Evolutionary conservation across 2,329 filamentous ascomycete species (phyloP).

Genomic region (Diaporthe aspalathi): DNA sequence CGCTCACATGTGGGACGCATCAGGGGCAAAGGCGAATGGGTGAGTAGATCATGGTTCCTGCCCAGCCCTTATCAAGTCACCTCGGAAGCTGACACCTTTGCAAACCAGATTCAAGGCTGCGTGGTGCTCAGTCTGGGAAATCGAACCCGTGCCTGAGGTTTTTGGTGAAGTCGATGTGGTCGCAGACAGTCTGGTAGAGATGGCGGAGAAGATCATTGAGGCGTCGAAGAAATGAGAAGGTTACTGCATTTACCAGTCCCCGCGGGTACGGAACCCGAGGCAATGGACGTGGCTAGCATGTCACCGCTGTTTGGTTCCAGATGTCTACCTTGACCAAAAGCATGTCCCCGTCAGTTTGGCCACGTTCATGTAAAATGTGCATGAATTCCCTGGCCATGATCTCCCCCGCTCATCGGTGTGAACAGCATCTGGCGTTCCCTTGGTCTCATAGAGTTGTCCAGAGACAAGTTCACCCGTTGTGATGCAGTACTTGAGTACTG

Average conservation of each 20-base stretch:
- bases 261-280: neutral
- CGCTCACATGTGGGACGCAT: constrained; percentile 70
- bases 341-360: neutral
- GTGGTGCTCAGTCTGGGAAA: constrained; percentile 64
- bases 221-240: constrained; percentile 37
- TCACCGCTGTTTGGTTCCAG: neutral
- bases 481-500: neutral
- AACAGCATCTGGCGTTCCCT: too few species aligned
- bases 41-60: constrained; percentile 38
- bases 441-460: too few species aligned
- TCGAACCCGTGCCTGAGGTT: constrained; percentile 60
- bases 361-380: neutral
- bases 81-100: neutral
- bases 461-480: neutral
- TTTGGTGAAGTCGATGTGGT: constrained; percentile 65
- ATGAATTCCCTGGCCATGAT: too few species aligned
- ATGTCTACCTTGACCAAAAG: neutral
- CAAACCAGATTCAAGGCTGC: constrained; percentile 58
- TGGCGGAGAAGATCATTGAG: constrained; percentile 57
- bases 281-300: too few species aligned
- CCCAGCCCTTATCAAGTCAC: neutral
- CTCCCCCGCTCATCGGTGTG: too few species aligned
- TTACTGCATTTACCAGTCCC: too few species aligned
- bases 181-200: constrained; percentile 56
- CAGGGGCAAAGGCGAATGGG: constrained; percentile 61